Conservation (phyloP, 2,329 filamentous ascomycete genomes). For the Hypoxylon sp. region DNA sequence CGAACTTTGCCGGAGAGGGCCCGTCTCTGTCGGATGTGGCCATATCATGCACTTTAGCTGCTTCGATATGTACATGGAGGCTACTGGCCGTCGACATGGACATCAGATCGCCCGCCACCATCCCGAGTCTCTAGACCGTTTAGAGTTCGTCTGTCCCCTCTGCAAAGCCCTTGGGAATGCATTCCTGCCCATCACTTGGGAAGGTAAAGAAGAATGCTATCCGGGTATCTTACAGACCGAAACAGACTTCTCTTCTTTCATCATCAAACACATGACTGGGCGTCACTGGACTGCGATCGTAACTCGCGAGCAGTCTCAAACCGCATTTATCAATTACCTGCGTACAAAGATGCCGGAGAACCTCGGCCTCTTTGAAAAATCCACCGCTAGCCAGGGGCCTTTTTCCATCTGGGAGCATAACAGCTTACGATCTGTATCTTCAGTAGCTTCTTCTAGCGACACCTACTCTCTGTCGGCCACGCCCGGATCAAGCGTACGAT, state of each 20-base stretch:
- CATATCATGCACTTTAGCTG: conserved; percentile 99
- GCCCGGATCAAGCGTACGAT: conserved; percentile 52
- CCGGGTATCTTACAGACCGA: conserved; percentile 75
- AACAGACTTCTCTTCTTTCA: conserved; percentile 74
- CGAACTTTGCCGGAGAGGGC: conserved; percentile 73
- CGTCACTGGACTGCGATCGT: conserved; percentile 37
- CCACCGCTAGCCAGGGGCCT: conserved; percentile 51
- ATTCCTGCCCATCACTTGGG: conserved; percentile 96
- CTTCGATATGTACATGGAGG: conserved; percentile 90
- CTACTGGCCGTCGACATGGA: conserved; percentile 83
- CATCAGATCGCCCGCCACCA: conserved; percentile 96
- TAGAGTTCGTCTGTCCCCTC: conserved; percentile 95
- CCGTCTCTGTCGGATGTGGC: conserved; percentile 90
- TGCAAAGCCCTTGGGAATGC: conserved; percentile 97
- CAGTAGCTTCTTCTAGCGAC: conserved; percentile 58
- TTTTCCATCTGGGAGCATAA: conserved; percentile 59
- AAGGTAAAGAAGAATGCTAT: conserved; percentile 86
- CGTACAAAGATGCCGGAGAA: conserved; percentile 53
- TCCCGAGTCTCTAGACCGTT: conserved; percentile 80
- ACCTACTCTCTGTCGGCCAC: conserved; percentile 55
- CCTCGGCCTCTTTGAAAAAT: conserved; percentile 55
- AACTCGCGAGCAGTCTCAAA: conserved; percentile 51
- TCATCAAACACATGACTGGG: conserved; percentile 67
- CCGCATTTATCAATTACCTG: conserved; percentile 56
- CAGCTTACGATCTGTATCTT: conserved; percentile 49